Percentiles rank a stretch among this genome's conserved stretches.
These are phyloP conservation scores for Phytophthora capsici DNA, from an alignment of 352 stramenopile genomes.

Conservation along the genomic window DNA sequence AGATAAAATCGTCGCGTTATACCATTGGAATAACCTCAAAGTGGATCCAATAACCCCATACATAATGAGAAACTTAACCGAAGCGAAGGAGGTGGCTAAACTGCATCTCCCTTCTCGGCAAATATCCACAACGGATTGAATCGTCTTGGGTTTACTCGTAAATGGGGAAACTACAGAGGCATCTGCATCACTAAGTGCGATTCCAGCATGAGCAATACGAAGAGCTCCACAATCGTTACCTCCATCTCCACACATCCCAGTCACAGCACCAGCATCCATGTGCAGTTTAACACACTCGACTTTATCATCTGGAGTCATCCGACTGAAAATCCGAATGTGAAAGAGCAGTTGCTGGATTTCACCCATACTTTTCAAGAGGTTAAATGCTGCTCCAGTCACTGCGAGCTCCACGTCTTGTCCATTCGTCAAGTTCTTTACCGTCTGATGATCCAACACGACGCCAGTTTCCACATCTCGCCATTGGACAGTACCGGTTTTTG, in stretches of 20 bases:
- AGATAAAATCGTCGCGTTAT: conserved; percentile 70
- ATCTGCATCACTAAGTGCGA: conserved; percentile 91
- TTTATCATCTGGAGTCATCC: conserved; percentile 79
- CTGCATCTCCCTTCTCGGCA: conserved; percentile 87
- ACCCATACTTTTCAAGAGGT: conserved; percentile 60
- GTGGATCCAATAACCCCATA: conserved; percentile 83
- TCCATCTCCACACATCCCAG: conserved; percentile 84
- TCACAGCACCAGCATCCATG: conserved; percentile 68
- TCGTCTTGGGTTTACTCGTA: conserved; percentile 84
- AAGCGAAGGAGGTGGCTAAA: conserved; percentile 86
- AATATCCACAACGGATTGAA: conserved; percentile 84
- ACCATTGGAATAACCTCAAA: conserved; percentile 74
- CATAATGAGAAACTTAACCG: conserved; percentile 91
- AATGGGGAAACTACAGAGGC: conserved; percentile 90
- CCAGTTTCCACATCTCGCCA: conserved; percentile 48
- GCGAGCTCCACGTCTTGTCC: conserved; percentile 56
- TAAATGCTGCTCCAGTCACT: conserved; percentile 77
- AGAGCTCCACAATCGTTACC: conserved; percentile 93
- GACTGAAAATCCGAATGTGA: conserved; percentile 78
- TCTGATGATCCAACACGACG: conserved; percentile 27
- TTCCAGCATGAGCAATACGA: conserved; percentile 90
- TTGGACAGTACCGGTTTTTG: conserved; percentile 31
- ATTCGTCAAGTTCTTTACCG: conserved; percentile 31
- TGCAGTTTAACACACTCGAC: conserved; percentile 72
- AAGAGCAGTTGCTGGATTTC: conserved; percentile 67